Evolutionary conservation across 2,329 filamentous ascomycete species (phyloP).

Genomic region (Ceratocystis cacaofunesta): DNA sequence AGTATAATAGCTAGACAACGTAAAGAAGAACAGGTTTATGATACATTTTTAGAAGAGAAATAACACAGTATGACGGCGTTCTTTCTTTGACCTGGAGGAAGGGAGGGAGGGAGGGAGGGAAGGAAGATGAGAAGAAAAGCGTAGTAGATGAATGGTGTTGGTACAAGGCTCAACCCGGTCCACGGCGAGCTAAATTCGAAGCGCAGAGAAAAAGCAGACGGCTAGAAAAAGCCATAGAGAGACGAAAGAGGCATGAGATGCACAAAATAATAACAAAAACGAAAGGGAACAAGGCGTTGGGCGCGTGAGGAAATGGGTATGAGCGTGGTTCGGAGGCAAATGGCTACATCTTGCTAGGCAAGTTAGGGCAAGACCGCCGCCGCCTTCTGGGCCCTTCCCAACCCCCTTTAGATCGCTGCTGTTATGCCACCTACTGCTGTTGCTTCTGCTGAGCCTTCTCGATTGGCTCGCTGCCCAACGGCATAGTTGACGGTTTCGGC

Average conservation of each 20-base stretch:
- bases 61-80: neutral
- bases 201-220: neutral
- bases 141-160: neutral
- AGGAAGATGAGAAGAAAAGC: neutral
- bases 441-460: neutral
- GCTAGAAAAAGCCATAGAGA: neutral
- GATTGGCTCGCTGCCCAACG: neutral
- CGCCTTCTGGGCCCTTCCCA: neutral
- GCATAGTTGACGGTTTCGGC: constrained; percentile 10
- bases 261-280: neutral
- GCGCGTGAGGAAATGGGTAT: neutral
- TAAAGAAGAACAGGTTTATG: neutral
- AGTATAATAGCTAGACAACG: neutral
- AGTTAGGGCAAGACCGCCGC: neutral
- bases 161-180: neutral
- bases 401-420: neutral
- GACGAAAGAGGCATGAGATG: neutral
- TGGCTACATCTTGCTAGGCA: neutral
- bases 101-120: too few relatives aligned
- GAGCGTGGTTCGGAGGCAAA: neutral
- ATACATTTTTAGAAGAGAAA: neutral
- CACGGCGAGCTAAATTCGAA: neutral
- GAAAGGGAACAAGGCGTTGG: neutral
- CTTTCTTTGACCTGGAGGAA: neutral
- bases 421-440: neutral